phyloP scores from a whole-genome alignment of 768 basidiomycete genomes.

The Coprinopsis cinerea region DNA sequence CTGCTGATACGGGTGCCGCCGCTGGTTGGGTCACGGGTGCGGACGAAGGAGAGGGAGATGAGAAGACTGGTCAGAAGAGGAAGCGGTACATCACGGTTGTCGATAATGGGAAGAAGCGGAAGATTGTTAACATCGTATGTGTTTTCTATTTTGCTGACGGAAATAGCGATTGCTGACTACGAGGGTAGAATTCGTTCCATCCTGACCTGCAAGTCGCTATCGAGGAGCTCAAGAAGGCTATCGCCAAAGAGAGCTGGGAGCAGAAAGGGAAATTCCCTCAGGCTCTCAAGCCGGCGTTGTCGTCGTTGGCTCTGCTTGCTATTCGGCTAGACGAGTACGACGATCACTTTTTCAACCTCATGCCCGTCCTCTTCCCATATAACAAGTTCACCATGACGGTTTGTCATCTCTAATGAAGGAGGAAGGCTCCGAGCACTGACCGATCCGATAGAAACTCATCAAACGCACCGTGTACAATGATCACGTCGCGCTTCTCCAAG shows the following conservation, averaged over 20 bases:
- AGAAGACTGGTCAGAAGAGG: constrained; percentile 42
- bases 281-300: constrained; percentile 63
- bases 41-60: constrained; percentile 22
- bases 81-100: constrained; percentile 47
- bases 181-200: constrained; percentile 56
- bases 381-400: constrained; percentile 94
- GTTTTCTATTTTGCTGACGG: not conserved
- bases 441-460: constrained; percentile 69
- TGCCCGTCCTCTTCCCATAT: constrained; percentile 87
- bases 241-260: constrained; percentile 65
- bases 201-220: constrained; percentile 60
- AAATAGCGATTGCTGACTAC: not conserved
- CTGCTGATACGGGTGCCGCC: not conserved
- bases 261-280: constrained; percentile 89
- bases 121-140: constrained; percentile 60
- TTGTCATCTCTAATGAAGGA: constrained; percentile 20
- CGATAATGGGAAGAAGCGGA: constrained; percentile 66
- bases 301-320: constrained; percentile 69
- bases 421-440: too few relatives aligned
- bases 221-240: constrained; percentile 53
- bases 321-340: constrained; percentile 85
- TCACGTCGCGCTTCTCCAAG: constrained; percentile 59
- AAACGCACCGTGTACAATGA: constrained; percentile 81
- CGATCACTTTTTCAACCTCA: constrained; percentile 84
- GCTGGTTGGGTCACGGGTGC: not conserved